phyloP scores from a whole-genome alignment of 768 basidiomycete species.

The Termitomyces sp. region DNA sequence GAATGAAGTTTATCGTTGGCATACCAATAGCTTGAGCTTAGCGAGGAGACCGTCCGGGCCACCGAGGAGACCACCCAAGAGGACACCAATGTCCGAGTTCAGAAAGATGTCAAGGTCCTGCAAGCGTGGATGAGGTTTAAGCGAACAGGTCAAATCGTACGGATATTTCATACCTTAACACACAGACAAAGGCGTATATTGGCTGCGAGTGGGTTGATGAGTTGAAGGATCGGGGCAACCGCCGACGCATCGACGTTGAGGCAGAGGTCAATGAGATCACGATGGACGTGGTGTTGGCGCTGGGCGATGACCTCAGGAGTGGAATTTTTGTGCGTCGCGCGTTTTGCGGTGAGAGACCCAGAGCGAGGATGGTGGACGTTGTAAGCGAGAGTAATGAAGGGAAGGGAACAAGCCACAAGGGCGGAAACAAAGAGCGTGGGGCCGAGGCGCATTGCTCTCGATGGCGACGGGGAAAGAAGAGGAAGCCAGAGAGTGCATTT shows the following conservation, averaged over 20 bases:
- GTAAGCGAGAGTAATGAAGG: conserved; percentile 11
- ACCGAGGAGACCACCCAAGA: conserved; percentile 19
- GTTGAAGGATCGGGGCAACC: conserved; percentile 13
- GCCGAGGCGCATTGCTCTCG: conserved; percentile 19
- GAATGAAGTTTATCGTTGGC: not conserved
- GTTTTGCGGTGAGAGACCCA: conserved; percentile 10
- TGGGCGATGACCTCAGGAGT: conserved; percentile 14
- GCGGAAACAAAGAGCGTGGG: conserved; percentile 19
- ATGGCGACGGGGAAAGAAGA: conserved; percentile 10
- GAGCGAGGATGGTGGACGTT: conserved; percentile 13
- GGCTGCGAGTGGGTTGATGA: conserved; percentile 17
- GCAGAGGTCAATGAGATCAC: conserved; percentile 21
- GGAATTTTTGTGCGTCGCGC: conserved; percentile 4
- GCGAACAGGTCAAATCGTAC: not conserved
- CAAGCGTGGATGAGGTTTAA: not conserved
- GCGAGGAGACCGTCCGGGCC: conserved; percentile 16
- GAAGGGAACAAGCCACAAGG: conserved; percentile 17
- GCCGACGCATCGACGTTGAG: conserved; percentile 17
- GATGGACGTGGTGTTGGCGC: conserved; percentile 18
- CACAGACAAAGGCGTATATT: conserved; percentile 20
- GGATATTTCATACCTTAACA: conserved; percentile 11
- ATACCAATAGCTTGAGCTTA: conserved; percentile 18
- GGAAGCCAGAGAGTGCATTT: conserved; percentile 3
- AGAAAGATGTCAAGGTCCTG: conserved; percentile 21
- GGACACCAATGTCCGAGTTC: conserved; percentile 16